phyloP scores from a whole-genome alignment of 306 rosid genomes.

The Cicer arietinum region DNA sequence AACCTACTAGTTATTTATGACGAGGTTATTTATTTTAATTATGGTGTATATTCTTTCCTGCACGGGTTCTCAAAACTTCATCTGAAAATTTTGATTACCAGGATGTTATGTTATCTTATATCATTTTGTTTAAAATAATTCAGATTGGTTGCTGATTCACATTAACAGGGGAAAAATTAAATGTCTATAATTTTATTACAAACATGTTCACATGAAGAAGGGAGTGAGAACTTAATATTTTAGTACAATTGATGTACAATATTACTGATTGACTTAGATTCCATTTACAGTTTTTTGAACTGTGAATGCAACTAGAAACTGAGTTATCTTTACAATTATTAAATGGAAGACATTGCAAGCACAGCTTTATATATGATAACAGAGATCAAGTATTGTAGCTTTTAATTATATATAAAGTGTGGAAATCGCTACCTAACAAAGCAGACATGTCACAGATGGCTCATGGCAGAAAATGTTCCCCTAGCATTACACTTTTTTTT shows the following conservation, averaged over 20 bases:
- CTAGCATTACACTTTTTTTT: no score
- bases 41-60: constrained; percentile 40
- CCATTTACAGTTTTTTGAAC: constrained; percentile 4
- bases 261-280: background rate
- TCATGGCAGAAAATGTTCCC: no score
- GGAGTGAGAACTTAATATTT: constrained; percentile 7
- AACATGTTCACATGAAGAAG: background rate
- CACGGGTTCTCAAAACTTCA: constrained; percentile 28
- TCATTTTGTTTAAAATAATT: constrained; percentile 16
- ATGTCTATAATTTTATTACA: background rate
- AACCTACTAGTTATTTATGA: constrained; percentile 3
- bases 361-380: background rate
- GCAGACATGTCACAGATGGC: background rate
- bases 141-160: constrained; percentile 1
- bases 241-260: background rate
- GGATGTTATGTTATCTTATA: constrained; percentile 21
- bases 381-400: constrained; percentile 1
- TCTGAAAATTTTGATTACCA: constrained; percentile 7
- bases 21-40: constrained; percentile 21
- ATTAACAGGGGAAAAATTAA: background rate
- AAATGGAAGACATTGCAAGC: background rate
- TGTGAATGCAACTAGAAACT: background rate
- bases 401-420: background rate
- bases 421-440: background rate
- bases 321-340: background rate